Conservation (phyloP, 305 asterid species). For the Fraxinus platypoda region DNA sequence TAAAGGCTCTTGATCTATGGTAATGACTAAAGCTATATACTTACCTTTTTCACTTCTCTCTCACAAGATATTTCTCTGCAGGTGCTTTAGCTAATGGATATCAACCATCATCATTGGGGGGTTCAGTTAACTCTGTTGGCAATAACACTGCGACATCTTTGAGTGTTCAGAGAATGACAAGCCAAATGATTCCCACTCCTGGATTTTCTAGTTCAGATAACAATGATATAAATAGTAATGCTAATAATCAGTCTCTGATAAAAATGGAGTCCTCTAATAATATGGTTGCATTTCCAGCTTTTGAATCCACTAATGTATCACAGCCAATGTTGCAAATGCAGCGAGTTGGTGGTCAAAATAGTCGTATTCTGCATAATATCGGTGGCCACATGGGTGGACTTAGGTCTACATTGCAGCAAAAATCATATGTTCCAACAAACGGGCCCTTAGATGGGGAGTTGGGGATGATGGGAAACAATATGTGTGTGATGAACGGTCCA, state of each 20-base stretch:
- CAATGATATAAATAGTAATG: slow-evolving; percentile 42
- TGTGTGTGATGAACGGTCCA: slow-evolving; percentile 41
- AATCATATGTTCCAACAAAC: slow-evolving; percentile 63
- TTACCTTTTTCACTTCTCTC: slow-evolving; percentile 17
- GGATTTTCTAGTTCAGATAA: slow-evolving; percentile 61
- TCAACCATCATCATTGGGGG: slow-evolving; percentile 62
- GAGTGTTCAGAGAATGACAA: slow-evolving; percentile 64
- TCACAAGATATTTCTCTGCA: slow-evolving; percentile 29
- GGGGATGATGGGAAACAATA: slow-evolving; percentile 66
- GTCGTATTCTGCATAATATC: slow-evolving; percentile 74
- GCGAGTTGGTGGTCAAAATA: slow-evolving; percentile 74
- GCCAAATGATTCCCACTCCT: slow-evolving; percentile 98
- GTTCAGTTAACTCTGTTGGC: slow-evolving; percentile 56
- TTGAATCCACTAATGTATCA: slow-evolving; percentile 55
- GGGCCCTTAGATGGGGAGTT: slow-evolving; percentile 64
- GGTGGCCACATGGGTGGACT: slow-evolving; percentile 78
- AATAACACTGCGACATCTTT: slow-evolving; percentile 54
- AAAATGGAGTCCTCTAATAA: slow-evolving; percentile 58
- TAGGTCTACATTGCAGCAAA: slow-evolving; percentile 77
- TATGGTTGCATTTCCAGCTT: slow-evolving; percentile 51
- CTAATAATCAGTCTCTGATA: slow-evolving; percentile 47
- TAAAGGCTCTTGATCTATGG: background rate
- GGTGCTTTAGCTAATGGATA: slow-evolving; percentile 53
- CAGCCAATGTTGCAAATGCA: slow-evolving; percentile 78
- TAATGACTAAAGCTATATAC: background rate